A percentile compares a stretch with the other conserved stretches of the same genome.
phyloP scores from a whole-genome alignment of 768 basidiomycete genomes.

The Amanita brunnescens region DNA sequence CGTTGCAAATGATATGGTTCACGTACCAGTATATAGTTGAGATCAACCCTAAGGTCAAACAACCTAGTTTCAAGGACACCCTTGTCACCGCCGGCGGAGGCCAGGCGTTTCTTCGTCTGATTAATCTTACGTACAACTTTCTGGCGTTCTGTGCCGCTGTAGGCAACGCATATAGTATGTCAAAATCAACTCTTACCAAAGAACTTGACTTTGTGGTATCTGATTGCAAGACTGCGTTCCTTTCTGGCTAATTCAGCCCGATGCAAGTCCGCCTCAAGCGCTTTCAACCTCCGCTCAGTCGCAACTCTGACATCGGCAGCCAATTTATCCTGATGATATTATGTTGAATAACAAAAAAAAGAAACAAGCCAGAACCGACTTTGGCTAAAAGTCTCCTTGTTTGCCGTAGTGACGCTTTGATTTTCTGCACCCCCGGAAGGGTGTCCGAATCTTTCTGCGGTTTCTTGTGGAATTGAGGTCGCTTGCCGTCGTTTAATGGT shows the following conservation, averaged over 20 bases:
- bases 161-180: neutral
- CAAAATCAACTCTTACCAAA: slow-evolving; percentile 54
- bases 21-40: slow-evolving; percentile 80
- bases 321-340: slow-evolving; percentile 50
- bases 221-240: slow-evolving; percentile 63
- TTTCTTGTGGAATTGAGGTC: slow-evolving; percentile 17
- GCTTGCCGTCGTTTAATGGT: slow-evolving; percentile 16
- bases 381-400: slow-evolving; percentile 76
- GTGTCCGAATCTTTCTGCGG: slow-evolving; percentile 19
- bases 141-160: slow-evolving; percentile 56
- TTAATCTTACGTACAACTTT: slow-evolving; percentile 75
- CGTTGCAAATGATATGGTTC: neutral
- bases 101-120: slow-evolving; percentile 50
- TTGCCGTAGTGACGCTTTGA: slow-evolving; percentile 80
- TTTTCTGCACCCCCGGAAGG: slow-evolving; percentile 70
- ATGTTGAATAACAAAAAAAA: neutral
- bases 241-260: slow-evolving; percentile 53
- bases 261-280: slow-evolving; percentile 65
- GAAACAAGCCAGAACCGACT: slow-evolving; percentile 27
- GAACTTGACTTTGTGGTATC: slow-evolving; percentile 90
- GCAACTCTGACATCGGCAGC: slow-evolving; percentile 79
- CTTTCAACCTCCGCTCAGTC: slow-evolving; percentile 70
- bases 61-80: slow-evolving; percentile 35
- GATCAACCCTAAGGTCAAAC: slow-evolving; percentile 65
- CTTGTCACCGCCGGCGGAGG: slow-evolving; percentile 16